Evolutionary conservation across 164 flowering plant species (phyloP), one percentile per base, ranked within the genome.

Genomic region (Umbilicus rupestris): DNA sequence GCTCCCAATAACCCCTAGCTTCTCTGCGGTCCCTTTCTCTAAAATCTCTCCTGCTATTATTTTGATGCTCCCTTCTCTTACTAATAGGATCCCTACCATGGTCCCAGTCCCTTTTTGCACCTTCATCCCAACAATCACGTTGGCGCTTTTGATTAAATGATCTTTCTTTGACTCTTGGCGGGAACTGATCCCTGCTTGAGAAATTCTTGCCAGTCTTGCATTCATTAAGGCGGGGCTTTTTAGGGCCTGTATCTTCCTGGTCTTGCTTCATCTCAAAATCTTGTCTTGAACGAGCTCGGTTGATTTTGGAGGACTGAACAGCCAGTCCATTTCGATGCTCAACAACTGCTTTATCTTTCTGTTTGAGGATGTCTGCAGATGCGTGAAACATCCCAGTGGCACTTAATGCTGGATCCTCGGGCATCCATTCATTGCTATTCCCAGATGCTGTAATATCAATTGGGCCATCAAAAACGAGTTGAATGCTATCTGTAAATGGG

Each of bases 1-100:
- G 80, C 80, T 86, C 96, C 99, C 99, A 94, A 69, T 87, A 91
- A 58, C 99, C 97, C 75, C 78, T 86, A 16, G 69, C 70, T 37
- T 87, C 92, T 74, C 84, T 84, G 74, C 79, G 24, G 30, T 82
- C 86, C 75, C 78, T 75, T 52, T 77, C 88, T 66, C 84, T 80
- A 66, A 67, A 42, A 59, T 80, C 85, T 70, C 82, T 78, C 75
- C 81, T 75, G 58, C 71, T 70, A 37, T 71, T 68, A 59, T 29
- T 44, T 64, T 73, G 74, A 65, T 75, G 68, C 24, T 79, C 91
- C 72, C 84, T 78, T 73, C 83, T 84, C 76, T 82, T 79, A 50
- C 60, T 11, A 28, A 55, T 5, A 55, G 14, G 60, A 12, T 55
- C 60, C 1, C 60, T 29, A 28, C 60, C 31, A 28, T 55, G 60